Evolutionary conservation across 768 basidiomycete species (phyloP).

Genomic region (Sutorius australiensis): DNA sequence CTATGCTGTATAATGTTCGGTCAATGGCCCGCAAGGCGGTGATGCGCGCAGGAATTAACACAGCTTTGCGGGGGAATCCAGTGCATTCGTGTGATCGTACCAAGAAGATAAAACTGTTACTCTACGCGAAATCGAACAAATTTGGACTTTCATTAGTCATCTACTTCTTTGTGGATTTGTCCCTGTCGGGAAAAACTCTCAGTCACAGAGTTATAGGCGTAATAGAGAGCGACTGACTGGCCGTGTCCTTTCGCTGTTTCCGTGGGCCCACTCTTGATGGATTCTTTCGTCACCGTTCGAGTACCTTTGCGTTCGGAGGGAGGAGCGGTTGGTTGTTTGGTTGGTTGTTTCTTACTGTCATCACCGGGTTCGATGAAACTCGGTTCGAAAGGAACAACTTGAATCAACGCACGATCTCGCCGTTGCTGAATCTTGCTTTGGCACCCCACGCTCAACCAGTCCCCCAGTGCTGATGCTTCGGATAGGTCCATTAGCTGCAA

Average conservation of each 20-base stretch:
- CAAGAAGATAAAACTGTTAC: background rate
- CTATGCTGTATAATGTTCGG: too few relatives aligned
- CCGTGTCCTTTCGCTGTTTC: background rate
- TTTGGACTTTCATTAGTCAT: background rate
- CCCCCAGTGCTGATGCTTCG: too few relatives aligned
- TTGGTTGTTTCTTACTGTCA: background rate
- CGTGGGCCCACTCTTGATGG: too few relatives aligned
- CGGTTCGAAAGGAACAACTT: background rate
- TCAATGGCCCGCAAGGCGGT: too few relatives aligned
- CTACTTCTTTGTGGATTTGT: background rate
- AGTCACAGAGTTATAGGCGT: background rate
- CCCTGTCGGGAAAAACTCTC: background rate
- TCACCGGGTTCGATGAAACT: background rate
- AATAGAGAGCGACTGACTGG: constrained; percentile 7
- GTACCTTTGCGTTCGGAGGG: too few relatives aligned
- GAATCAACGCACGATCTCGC: background rate
- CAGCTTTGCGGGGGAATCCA: background rate
- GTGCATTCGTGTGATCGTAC: background rate
- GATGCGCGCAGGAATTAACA: background rate
- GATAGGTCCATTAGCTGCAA: too few relatives aligned
- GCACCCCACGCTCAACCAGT: too few relatives aligned
- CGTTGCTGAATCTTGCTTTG: too few relatives aligned
- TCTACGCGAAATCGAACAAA: background rate
- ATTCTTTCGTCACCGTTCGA: too few relatives aligned
- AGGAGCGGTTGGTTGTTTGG: background rate